Evolutionary conservation across 352 stramenopile species (phyloP), one percentile per base, ranked within the genome.

Genomic region (Albugo candida): DNA sequence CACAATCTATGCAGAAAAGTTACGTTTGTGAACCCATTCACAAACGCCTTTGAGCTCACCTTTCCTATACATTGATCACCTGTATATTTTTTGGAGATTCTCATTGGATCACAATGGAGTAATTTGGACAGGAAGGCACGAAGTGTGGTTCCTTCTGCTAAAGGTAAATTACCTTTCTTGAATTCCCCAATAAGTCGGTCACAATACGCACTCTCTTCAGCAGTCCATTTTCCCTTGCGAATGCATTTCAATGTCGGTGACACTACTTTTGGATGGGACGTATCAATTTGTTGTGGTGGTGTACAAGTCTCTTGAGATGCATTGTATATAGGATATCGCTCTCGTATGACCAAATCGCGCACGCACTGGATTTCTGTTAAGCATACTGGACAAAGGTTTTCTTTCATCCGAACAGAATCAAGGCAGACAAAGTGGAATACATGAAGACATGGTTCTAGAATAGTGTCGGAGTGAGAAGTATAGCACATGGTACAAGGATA

Each of bases 61-160:
- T 99, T 99, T 56, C 95, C 93, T 52, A 99, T 98, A 56, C 92
- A 98, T 55, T 98, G 96, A 50, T 86, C 81, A 13, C 95, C 94
- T 43, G 96, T 96, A 57, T 98, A 98, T 65, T 98, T 99, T 59
- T 99, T 99, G 0, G 88, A 97, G 49, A 99, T 98, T 13, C 95
- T 70, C 94, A 98, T 98, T 8, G 95, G 94, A 65, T 99, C 93
- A 60, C 95, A 99, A 58, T 98, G 97, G 5, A 99, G 65, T 13
- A 97, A 53, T 60, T 97, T 98, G 47, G 82, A 95, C 34, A 99
- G 62, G 60, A 98, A 98, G 21, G 92, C 97, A 19, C 95, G 77
- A 27, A 99, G 63, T 14, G 93, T 98, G 11, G 93, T 98, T 44
- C 94, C 94, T 60, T 98, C 92, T 0, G 92, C 94, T 4, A 99